These are phyloP conservation scores for Cyclocybe cylindracea DNA, from an alignment of 768 basidiomycete species.

Conservation along the genomic window DNA sequence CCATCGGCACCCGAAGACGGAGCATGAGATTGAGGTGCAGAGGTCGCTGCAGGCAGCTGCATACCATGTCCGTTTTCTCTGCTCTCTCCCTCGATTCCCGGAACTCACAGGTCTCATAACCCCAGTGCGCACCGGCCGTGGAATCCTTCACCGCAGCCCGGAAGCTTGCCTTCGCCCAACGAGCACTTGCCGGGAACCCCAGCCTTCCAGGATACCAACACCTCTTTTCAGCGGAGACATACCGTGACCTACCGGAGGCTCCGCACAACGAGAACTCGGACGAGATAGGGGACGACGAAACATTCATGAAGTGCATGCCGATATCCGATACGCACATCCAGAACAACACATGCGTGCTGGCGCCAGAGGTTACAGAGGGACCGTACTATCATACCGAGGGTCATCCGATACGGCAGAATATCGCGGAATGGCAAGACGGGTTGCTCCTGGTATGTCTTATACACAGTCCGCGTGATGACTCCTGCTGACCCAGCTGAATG, in stretches of 20 bases:
- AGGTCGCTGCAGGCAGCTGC: slow-evolving; percentile 52
- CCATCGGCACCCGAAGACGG: slow-evolving; percentile 45
- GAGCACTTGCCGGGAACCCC: slow-evolving; percentile 26
- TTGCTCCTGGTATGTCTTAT: slow-evolving; percentile 40
- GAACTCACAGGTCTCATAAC: not conserved
- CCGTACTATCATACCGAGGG: slow-evolving; percentile 54
- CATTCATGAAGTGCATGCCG: slow-evolving; percentile 45
- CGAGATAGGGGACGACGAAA: slow-evolving; percentile 26
- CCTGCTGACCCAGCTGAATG: not conserved
- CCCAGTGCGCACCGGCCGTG: slow-evolving; percentile 53
- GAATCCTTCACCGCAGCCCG: slow-evolving; percentile 51
- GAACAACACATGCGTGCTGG: slow-evolving; percentile 56
- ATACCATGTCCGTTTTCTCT: slow-evolving; percentile 41
- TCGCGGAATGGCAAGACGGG: slow-evolving; percentile 54
- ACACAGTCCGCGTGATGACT: not conserved
- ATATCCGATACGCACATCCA: slow-evolving; percentile 49
- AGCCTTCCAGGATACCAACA: slow-evolving; percentile 25
- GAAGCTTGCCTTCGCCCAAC: slow-evolving; percentile 47
- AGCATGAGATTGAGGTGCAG: slow-evolving; percentile 48
- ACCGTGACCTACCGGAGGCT: slow-evolving; percentile 30
- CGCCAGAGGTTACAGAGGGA: slow-evolving; percentile 55
- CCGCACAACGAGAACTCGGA: slow-evolving; percentile 13
- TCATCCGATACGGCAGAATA: slow-evolving; percentile 54
- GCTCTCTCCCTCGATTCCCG: not conserved
- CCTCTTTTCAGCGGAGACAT: slow-evolving; percentile 41